Percentiles rank a stretch among this genome's conserved stretches.
Conservation (phyloP, 352 stramenopile genomes). For the Phytophthora idaei region DNA sequence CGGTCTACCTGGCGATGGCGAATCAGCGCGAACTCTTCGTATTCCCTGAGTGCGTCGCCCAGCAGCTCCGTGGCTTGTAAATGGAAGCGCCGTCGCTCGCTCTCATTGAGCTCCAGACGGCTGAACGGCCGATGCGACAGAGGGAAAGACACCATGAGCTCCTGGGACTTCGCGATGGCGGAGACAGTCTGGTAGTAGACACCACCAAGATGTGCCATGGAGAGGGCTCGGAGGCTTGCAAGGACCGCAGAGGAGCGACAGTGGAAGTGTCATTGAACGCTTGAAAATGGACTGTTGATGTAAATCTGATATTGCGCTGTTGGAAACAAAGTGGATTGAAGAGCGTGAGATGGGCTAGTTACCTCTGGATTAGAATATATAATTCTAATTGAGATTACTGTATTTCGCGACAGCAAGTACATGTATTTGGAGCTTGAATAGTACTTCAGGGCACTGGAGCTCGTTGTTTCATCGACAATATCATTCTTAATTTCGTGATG, state of each 20-base stretch:
- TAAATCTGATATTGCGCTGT: neutral
- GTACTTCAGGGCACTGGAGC: too few species aligned
- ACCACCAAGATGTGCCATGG: constrained; percentile 35
- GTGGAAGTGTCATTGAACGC: constrained; percentile 23
- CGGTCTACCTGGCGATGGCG: constrained; percentile 43
- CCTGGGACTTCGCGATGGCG: constrained; percentile 12
- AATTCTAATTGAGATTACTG: too few species aligned
- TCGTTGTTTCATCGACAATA: too few species aligned
- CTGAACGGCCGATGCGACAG: constrained; percentile 33
- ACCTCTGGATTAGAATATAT: too few species aligned
- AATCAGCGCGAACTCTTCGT: constrained; percentile 40
- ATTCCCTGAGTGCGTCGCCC: constrained; percentile 34
- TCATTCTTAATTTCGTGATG: too few species aligned
- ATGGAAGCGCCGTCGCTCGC: constrained; percentile 36
- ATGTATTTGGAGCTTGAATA: too few species aligned
- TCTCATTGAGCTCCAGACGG: constrained; percentile 35
- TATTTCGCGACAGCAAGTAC: too few species aligned
- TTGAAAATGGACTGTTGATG: constrained; percentile 3
- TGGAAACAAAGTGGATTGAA: neutral
- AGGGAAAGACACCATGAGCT: constrained; percentile 37
- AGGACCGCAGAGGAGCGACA: constrained; percentile 31
- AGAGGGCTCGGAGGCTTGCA: neutral
- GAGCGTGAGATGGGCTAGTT: neutral
- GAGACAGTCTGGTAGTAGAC: constrained; percentile 27
- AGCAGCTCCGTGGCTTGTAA: constrained; percentile 39